Base-by-base conservation (phyloP, 106 monocot genomes). In the Gastrodia elata region DNA sequence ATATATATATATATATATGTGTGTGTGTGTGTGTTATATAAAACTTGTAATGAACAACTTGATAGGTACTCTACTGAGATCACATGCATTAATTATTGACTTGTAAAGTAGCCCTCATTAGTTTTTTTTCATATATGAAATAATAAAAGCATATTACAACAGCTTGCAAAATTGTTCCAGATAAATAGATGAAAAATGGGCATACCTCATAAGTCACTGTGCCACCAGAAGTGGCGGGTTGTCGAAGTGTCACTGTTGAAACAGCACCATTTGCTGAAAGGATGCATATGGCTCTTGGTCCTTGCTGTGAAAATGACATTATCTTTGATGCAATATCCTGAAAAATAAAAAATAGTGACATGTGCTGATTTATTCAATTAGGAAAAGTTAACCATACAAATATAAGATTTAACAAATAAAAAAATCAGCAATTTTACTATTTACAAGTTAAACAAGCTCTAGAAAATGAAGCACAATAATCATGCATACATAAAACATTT, bases 261-360 rank as follows among this genome's bases (percentile, higher is more conserved):
- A 79, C 75, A 16, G 79, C 43, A 65, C 83, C 83, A 67, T 44
- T 79, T 71, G 83, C 83, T 39, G 83, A 83, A n/a, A 83, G 75
- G 38, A 83, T 79, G 36, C 79, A 83, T 26, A 83, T 39, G 72
- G 79, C 79, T 39, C 79, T 75, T 64, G 83, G 79, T 22, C 79
- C 75, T 26, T 79, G 78, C 39, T 83, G 79, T 18, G 83, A 75
- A 52, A 83, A 83, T 38, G 75, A 78, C 79, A 79, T 71, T 64
- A 83, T 75, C 56, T 83, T 83, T 34, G 72, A 44, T 71, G 74
- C 80, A 61, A 80, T 80, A 40, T 80, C 80, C 80, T 80, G 68
- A 33, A 79, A 22, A 69, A 14, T 6, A 79, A 18, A 69, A 55
- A 55, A 40, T 25, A 30, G 4, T 18, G 34, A 38, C 7, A 27